These are phyloP conservation scores for Funneliformis geosporum DNA, from an alignment of 192 early-diverging fungal species.

Conservation along the genomic window DNA sequence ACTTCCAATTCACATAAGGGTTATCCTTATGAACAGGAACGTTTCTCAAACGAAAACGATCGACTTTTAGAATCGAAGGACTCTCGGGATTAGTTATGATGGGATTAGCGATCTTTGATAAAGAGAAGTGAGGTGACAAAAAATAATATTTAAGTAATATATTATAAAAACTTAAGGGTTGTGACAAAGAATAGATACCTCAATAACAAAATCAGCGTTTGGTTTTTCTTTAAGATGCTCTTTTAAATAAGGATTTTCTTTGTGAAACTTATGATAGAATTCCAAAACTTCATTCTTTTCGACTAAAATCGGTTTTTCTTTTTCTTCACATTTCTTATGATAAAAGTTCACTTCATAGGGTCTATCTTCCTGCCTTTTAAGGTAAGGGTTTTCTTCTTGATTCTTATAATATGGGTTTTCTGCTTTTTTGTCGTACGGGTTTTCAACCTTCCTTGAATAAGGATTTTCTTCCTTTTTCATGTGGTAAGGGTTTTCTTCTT, in stretches of 20 bases:
- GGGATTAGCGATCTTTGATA: neutral
- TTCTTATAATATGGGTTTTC: too few species aligned
- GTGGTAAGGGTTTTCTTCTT: neutral
- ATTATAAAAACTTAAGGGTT: too few species aligned
- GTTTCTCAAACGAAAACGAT: neutral
- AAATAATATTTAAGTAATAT: neutral
- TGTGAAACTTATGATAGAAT: too few species aligned
- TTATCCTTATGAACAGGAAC: neutral
- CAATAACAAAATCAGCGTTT: neutral
- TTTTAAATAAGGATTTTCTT: too few species aligned
- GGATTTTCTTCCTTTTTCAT: neutral
- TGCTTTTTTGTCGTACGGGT: too few species aligned
- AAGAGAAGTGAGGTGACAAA: neutral
- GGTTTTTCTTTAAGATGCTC: too few species aligned
- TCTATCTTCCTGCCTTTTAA: too few species aligned
- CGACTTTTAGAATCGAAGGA: neutral
- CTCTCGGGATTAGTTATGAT: neutral
- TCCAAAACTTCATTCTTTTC: neutral
- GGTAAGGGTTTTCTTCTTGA: too few species aligned
- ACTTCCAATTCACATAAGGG: neutral
- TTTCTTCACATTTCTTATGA: too few species aligned
- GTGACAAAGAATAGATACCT: neutral
- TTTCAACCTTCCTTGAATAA: too few species aligned
- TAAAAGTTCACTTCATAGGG: too few species aligned
- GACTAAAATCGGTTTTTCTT: neutral